Evolutionary conservation across 495 filamentous ascomycete genomes (phyloP), one percentile per base, ranked within the genome.

Genomic region (Penicillium canescens): DNA sequence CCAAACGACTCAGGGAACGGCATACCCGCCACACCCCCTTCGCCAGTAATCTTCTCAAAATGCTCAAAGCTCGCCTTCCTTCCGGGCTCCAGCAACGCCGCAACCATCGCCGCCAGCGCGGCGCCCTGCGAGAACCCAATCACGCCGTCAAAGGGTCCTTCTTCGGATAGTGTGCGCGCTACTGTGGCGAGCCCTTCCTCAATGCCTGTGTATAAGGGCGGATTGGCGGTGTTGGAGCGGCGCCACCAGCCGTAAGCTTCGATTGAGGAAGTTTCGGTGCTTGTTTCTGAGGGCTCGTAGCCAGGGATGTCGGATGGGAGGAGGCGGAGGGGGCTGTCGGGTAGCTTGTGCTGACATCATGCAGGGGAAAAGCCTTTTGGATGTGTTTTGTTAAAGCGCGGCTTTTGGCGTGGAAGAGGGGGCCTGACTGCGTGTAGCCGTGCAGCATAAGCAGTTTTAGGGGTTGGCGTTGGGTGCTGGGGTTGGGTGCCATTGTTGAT

Each of bases 401-500:
- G 57, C 88, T 93, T 78, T 97, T 98, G 70, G 87, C 82, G 73
- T 84, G 86, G 84, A 97, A 98, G 65, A 90, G 74, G 2, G 84
- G 66, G 31, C 92, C 91, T 28, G 91, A 92, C 79, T 98, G 94
- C 1, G 93, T 96, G 83, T 88, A 98, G 71, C 93, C 78, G 48
- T 80, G 76, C 36, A 81, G 75, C 78, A 84, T 69, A 72, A 86
- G 60, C 72, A 84, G 68, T 74, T 79, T 76, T 63, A 81, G 63
- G 36, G 76, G 65, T 62, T 74, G 53, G 61, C 69, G 28, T 10
- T 31, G 61, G 48, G 42, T 44, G 4, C 60, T 34, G 6, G 54
- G 49, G n/a, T 56, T 60, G 2, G 62, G 55, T 0, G 57, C 62
- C 65, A 68, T 70, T 40, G 53, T 57, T 14, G 13, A 11, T 43